Percentiles rank a stretch among this genome's conserved stretches.
phyloP scores from a whole-genome alignment of 371 early-diverging fungal species.

The Cladochytrium tenue region DNA sequence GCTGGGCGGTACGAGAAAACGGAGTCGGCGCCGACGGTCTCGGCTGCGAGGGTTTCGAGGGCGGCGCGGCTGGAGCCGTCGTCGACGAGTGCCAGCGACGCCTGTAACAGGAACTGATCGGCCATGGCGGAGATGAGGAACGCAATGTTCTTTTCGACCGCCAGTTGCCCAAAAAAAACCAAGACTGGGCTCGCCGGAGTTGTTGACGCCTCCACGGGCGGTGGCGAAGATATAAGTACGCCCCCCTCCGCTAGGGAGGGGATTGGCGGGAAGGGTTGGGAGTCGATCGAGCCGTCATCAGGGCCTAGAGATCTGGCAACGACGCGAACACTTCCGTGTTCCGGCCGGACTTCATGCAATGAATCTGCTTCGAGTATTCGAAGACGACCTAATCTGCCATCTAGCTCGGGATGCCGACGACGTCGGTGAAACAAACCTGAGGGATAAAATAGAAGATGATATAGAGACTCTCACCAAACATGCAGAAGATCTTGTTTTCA shows the following conservation, averaged over 20 bases:
- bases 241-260: too few relatives aligned
- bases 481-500: slow-evolving; percentile 27
- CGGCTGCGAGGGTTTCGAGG: slow-evolving; percentile 32
- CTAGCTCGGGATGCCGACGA: slow-evolving; percentile 47
- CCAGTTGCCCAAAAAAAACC: slow-evolving; percentile 49
- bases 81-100: slow-evolving; percentile 44
- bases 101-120: slow-evolving; percentile 29
- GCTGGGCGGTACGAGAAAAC: slow-evolving; percentile 19
- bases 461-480: slow-evolving; percentile 34
- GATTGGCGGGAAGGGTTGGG: slow-evolving; percentile 14
- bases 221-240: background rate
- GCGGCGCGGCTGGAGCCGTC: slow-evolving; percentile 40
- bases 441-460: slow-evolving; percentile 40
- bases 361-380: slow-evolving; percentile 40
- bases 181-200: slow-evolving; percentile 19
- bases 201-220: background rate
- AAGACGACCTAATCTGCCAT: slow-evolving; percentile 47
- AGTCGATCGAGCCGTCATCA: slow-evolving; percentile 18
- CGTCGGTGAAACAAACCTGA: slow-evolving; percentile 40
- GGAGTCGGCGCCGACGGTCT: slow-evolving; percentile 30
- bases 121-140: slow-evolving; percentile 42
- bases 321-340: slow-evolving; percentile 42
- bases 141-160: slow-evolving; percentile 46
- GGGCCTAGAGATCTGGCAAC: slow-evolving; percentile 13
- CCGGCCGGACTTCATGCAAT: slow-evolving; percentile 47